Percentiles rank a stretch among this genome's conserved stretches.
These are phyloP conservation scores for Pisolithus marmoratus DNA, from an alignment of 768 basidiomycete genomes.

Conservation along the genomic window DNA sequence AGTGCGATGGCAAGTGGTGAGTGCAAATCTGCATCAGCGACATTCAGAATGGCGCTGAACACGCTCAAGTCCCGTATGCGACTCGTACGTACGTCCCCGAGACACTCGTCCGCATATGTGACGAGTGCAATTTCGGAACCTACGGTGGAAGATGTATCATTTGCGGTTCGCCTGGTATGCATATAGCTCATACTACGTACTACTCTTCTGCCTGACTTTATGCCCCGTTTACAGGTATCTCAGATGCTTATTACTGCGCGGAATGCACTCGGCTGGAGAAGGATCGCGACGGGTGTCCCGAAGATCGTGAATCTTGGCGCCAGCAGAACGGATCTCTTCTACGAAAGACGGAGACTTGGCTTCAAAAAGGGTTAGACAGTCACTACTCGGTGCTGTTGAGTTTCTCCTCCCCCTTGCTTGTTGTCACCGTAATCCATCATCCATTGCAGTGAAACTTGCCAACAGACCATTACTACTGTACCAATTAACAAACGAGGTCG, in stretches of 20 bases:
- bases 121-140: conserved; percentile 99
- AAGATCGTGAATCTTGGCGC: conserved; percentile 98
- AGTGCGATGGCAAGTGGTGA: conserved; percentile 99
- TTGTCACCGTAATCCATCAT: neutral
- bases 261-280: conserved; percentile 97
- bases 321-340: conserved; percentile 87
- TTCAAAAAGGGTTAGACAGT: conserved; percentile 29
- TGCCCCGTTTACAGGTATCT: conserved; percentile 61
- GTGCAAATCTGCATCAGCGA: conserved; percentile 16
- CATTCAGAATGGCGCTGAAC: neutral
- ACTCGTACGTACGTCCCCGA: conserved; percentile 99
- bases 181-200: neutral
- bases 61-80: conserved; percentile 81
- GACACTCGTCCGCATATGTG: conserved; percentile 96
- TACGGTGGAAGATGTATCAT: conserved; percentile 98
- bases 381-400: neutral
- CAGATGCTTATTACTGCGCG: conserved; percentile 98
- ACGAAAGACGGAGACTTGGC: conserved; percentile 80
- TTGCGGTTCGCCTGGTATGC: conserved; percentile 87
- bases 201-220: neutral
- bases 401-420: neutral
- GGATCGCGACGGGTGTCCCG: conserved; percentile 95
- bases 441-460: neutral
- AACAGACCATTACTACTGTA: neutral
- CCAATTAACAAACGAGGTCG: neutral